Base-by-base conservation (phyloP, 1,284 basidiomycete genomes). In the Trichosporon sp. region DNA sequence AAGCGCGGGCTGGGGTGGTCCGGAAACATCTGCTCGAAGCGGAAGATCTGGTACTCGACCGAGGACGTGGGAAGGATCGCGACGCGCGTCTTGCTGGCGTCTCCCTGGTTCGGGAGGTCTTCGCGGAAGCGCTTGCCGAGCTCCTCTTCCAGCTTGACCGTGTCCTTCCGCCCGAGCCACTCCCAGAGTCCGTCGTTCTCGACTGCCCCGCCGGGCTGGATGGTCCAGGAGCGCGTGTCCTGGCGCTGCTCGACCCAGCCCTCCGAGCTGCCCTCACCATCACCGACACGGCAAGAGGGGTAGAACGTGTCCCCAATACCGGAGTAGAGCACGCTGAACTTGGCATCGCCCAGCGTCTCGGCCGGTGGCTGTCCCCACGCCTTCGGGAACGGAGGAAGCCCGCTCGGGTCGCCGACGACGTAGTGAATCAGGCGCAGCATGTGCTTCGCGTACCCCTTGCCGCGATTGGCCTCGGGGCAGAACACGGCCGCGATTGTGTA, bases 401-500 rank as follows among this genome's bases (percentile, higher is more conserved):
- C 29, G 11, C 51, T n/a, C 1, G 64, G 65, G 12, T 66, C 42
- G 18, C 70, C 73, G 18, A 77, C 63, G 3, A 68, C 44, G 68
- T 78, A 76, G 62, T 81, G 79, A 27, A 81, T 68, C 18, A 78
- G 69, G 6, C 70, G 69, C 21, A 80, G 68, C 21, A 80, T 62
- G 64, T 75, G 76, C 25, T 75, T 75, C 1, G 77, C 77, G 65
- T 76, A 79, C 2, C 77, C 77, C n/a, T 75, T 70, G 1, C 74
- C 77, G 23, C 72, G 75, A 67, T 79, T 74, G 15, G 71, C 12
- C 1, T 65, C 56, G 11, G 76, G 74, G 18, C 77, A 79, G 60
- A 77, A 75, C 3, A 81, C 80, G 1, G 75, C 76, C 2, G 73
- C 74, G 29, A 81, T 77, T 12, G 71, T 76, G 68, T 81, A 81